Percentiles rank a stretch among this genome's conserved stretches.
Conservation (phyloP, 106 monocot genomes). For the Xerophyta viscosa region DNA sequence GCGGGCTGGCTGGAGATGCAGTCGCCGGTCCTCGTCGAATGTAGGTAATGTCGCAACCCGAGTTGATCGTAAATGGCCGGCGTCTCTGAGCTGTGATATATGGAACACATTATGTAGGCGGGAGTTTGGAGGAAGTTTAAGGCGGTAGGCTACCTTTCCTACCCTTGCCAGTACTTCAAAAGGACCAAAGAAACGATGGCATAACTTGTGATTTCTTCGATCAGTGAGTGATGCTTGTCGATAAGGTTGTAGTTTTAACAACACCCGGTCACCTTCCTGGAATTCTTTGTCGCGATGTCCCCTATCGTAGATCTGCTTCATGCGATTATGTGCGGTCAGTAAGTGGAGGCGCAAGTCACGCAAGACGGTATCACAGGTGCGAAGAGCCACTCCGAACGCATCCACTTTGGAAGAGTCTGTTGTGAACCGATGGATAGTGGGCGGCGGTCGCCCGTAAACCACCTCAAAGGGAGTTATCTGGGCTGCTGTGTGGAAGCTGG, state of each 20-base stretch:
- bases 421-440: neutral
- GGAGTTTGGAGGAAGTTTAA: neutral
- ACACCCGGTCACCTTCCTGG: neutral
- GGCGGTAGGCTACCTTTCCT: neutral
- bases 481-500: too few relatives aligned
- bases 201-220: neutral
- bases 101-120: neutral
- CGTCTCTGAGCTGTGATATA: neutral
- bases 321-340: neutral
- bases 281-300: neutral
- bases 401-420: neutral
- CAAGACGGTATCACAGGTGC: neutral
- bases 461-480: slow-evolving; percentile 1
- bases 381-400: neutral
- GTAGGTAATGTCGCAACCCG: too few relatives aligned
- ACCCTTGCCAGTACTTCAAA: neutral
- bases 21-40: too few relatives aligned
- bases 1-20: too few relatives aligned
- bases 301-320: neutral
- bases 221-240: neutral
- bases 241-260: neutral
- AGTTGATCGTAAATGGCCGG: neutral
- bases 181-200: neutral
- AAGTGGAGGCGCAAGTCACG: neutral
- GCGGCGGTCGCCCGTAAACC: neutral